phyloP scores from a whole-genome alignment of 1,139 yeast species.

The Scheffersomyces illinoinensis region DNA sequence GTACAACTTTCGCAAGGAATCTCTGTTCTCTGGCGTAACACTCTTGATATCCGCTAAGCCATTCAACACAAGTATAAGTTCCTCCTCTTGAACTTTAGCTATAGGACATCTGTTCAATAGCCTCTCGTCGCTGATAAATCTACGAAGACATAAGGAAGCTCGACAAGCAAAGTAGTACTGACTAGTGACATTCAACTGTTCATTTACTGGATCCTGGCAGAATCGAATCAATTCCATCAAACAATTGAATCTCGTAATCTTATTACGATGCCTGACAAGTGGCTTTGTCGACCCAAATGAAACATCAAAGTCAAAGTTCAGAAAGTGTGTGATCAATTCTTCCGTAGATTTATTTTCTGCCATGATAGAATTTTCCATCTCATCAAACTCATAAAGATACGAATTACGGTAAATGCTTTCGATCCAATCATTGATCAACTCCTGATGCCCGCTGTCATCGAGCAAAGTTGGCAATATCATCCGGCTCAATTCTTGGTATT shows the following conservation, averaged over 20 bases:
- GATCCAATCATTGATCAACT: constrained; percentile 43
- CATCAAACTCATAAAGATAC: constrained; percentile 50
- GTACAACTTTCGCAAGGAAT: constrained; percentile 13
- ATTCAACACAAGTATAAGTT: constrained; percentile 24
- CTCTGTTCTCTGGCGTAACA: constrained; percentile 6
- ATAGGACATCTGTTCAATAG: constrained; percentile 34
- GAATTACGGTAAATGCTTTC: constrained; percentile 36
- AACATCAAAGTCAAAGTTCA: constrained; percentile 24
- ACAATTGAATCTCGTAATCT: constrained; percentile 32
- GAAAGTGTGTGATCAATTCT: constrained; percentile 17
- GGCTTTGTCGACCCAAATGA: constrained; percentile 37
- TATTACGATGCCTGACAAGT: constrained; percentile 21
- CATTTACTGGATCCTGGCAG: constrained; percentile 13
- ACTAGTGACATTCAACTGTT: constrained; percentile 20
- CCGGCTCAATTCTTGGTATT: constrained; percentile 44
- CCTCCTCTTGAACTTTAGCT: constrained; percentile 38
- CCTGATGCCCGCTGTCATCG: constrained; percentile 21
- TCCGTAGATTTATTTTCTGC: constrained; percentile 3
- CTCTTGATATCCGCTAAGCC: constrained; percentile 21
- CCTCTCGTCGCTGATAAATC: constrained; percentile 36
- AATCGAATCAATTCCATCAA: constrained; percentile 32
- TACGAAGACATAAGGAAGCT: constrained; percentile 33
- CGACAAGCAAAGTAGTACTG: constrained; percentile 29
- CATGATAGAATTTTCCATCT: constrained; percentile 28
- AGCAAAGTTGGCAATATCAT: constrained; percentile 42